Evolutionary conservation across 2,329 filamentous ascomycete genomes (phyloP).

Genomic region (Nemania bipapillata): DNA sequence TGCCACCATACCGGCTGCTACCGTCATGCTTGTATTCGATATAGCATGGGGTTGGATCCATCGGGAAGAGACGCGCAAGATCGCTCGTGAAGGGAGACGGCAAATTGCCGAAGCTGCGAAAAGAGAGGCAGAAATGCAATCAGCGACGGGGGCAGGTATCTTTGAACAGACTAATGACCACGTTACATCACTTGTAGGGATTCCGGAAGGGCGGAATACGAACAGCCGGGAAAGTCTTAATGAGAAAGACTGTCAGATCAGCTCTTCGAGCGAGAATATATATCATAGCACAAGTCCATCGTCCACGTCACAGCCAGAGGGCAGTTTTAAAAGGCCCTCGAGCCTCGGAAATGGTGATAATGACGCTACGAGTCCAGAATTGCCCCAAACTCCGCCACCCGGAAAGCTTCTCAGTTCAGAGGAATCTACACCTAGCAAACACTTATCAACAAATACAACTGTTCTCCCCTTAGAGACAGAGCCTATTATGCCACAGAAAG

Average conservation of each 20-base stretch:
- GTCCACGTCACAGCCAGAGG: background rate
- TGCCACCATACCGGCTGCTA: conserved; percentile 74
- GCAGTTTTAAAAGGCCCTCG: background rate
- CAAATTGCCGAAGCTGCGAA: conserved; percentile 53
- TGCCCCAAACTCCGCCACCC: background rate
- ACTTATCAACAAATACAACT: background rate
- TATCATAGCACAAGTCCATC: conserved; percentile 1
- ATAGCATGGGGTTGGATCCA: conserved; percentile 71
- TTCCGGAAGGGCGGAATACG: conserved; percentile 12
- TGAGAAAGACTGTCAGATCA: conserved; percentile 12
- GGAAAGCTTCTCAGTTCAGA: background rate
- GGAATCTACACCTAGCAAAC: background rate
- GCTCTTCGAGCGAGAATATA: background rate
- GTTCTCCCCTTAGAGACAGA: background rate
- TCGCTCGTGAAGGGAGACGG: conserved; percentile 66
- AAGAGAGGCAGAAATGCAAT: conserved; percentile 46
- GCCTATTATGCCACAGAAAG: background rate
- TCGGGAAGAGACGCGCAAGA: conserved; percentile 70
- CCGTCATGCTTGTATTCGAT: conserved; percentile 76
- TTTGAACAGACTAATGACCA: background rate
- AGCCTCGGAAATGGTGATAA: background rate
- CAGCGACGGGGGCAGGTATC: conserved; percentile 24
- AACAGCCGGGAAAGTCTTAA: background rate
- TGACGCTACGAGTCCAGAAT: background rate
- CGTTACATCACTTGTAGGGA: background rate